These are phyloP conservation scores for Daldinia bambusicola DNA, from an alignment of 495 filamentous ascomycete genomes.

Conservation along the genomic window DNA sequence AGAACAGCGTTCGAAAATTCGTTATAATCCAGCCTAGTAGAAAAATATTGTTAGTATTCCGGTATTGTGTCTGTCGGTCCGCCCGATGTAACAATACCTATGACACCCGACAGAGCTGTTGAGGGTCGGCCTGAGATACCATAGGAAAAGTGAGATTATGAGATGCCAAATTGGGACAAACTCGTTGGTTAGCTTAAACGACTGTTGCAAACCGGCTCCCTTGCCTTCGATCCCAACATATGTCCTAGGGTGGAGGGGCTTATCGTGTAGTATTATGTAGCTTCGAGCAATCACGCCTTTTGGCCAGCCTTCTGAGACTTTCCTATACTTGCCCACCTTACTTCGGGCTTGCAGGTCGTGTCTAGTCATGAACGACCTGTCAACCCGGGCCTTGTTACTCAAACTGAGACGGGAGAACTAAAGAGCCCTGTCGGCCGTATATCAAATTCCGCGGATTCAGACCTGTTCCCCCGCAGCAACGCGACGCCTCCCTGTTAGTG, in stretches of 20 bases:
- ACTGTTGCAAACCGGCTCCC: slow-evolving; percentile 14
- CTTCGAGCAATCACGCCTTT: slow-evolving; percentile 16
- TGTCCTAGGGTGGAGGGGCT: background rate
- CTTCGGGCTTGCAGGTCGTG: slow-evolving; percentile 16
- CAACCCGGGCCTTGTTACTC: slow-evolving; percentile 4
- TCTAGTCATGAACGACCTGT: slow-evolving; percentile 30
- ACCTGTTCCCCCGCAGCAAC: slow-evolving; percentile 29
- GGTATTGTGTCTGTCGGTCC: slow-evolving; percentile 13
- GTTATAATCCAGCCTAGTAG: slow-evolving; percentile 26
- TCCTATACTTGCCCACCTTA: background rate
- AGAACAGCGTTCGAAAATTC: slow-evolving; percentile 32
- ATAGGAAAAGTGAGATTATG: slow-evolving; percentile 34
- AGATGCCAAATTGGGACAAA: slow-evolving; percentile 10
- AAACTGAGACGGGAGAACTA: background rate
- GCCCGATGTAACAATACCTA: slow-evolving; percentile 23
- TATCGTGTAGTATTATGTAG: background rate
- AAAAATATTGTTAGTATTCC: slow-evolving; percentile 14
- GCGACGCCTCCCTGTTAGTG: slow-evolving; percentile 28
- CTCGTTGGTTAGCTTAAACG: slow-evolving; percentile 17
- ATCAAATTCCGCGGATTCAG: slow-evolving; percentile 28
- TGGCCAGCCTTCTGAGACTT: slow-evolving; percentile 6
- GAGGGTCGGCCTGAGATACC: slow-evolving; percentile 32
- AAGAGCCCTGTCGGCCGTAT: slow-evolving; percentile 29
- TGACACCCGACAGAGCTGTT: slow-evolving; percentile 15
- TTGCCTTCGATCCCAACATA: slow-evolving; percentile 22